phyloP scores from a whole-genome alignment of 2,329 filamentous ascomycete species.

The Intubia oerlemansii region DNA sequence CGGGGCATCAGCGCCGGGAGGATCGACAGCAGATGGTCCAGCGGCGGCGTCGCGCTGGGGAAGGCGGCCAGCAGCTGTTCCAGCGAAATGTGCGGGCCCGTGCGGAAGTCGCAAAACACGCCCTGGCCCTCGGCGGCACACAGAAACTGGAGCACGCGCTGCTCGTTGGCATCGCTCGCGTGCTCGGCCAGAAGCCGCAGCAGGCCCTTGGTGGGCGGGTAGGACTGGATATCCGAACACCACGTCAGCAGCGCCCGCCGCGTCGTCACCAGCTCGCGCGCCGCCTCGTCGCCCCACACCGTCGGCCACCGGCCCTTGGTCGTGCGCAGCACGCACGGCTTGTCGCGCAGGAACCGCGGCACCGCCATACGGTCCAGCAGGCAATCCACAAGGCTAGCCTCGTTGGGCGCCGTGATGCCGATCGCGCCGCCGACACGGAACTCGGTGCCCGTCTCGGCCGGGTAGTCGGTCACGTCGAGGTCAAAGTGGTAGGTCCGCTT shows the following conservation, averaged over 20 bases:
- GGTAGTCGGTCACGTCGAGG: conserved; percentile 83
- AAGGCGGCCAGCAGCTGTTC: conserved; percentile 79
- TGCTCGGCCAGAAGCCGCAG: conserved; percentile 74
- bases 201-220: conserved; percentile 72
- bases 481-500: conserved; percentile 98
- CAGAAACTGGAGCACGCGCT: conserved; percentile 70
- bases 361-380: conserved; percentile 65
- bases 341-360: conserved; percentile 65
- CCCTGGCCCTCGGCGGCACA: conserved; percentile 80
- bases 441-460: conserved; percentile 62
- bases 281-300: conserved; percentile 82
- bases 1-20: conserved; percentile 86
- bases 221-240: conserved; percentile 87
- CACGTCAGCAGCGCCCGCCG: conserved; percentile 82
- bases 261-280: conserved; percentile 74
- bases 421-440: conserved; percentile 96
- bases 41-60: conserved; percentile 71
- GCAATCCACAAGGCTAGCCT: conserved; percentile 54
- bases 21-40: conserved; percentile 60
- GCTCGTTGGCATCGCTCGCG: conserved; percentile 59
- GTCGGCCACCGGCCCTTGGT: conserved; percentile 79
- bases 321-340: conserved; percentile 61
- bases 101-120: conserved; percentile 84
- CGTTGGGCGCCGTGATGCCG: conserved; percentile 79
- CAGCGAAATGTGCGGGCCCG: conserved; percentile 67